These are phyloP conservation scores for Lantana camara DNA, from an alignment of 257 asterid genomes.

Conservation along the genomic window DNA sequence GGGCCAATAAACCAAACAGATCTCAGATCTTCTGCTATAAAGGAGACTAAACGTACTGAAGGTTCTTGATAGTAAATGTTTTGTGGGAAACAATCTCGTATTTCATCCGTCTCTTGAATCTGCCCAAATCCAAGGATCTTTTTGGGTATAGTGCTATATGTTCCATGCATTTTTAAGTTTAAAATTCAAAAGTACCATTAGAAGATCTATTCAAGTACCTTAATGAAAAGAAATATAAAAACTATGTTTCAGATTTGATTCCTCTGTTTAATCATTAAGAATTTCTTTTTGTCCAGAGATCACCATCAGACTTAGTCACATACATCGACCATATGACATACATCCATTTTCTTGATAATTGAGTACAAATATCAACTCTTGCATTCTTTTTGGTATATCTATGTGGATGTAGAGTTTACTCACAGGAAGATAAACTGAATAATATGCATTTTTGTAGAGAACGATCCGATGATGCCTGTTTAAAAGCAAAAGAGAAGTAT, in stretches of 20 bases:
- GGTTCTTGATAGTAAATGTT: neutral
- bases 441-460: constrained; percentile 77
- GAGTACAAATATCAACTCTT: neutral
- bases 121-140: no score
- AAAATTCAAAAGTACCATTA: neutral
- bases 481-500: constrained; percentile 5
- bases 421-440: constrained; percentile 83
- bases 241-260: neutral
- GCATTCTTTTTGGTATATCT: no score
- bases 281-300: neutral
- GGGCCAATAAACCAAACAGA: neutral
- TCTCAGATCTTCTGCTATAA: neutral
- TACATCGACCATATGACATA: neutral
- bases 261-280: neutral
- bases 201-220: neutral
- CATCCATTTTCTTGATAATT: neutral
- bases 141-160: no score
- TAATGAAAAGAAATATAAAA: neutral
- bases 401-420: constrained; percentile 29
- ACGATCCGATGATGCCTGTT: constrained; percentile 76
- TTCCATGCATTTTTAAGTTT: no score
- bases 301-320: neutral
- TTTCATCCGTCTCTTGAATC: no score
- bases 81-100: neutral
- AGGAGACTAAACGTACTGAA: neutral